phyloP scores from a whole-genome alignment of 345 rosid species.

The Acer saccharum region DNA sequence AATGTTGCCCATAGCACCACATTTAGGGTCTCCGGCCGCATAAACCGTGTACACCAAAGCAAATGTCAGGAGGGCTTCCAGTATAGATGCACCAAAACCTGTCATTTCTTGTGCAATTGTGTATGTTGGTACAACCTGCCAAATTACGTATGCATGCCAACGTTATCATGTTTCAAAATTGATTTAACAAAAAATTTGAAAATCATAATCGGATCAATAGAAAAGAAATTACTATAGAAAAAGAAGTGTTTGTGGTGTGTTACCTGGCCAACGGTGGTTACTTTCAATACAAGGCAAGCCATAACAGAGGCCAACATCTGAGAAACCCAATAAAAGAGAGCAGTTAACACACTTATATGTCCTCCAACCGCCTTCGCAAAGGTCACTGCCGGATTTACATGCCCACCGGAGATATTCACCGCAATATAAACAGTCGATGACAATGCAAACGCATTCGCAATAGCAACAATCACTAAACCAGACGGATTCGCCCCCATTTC shows the following conservation, averaged over 20 bases:
- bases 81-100: conserved; percentile 81
- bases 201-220: too few relatives aligned
- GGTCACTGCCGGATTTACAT: conserved; percentile 93
- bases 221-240: neutral
- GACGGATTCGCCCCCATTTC: conserved; percentile 58
- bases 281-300: conserved; percentile 75
- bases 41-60: conserved; percentile 74
- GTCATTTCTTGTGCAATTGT: conserved; percentile 78
- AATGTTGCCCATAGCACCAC: conserved; percentile 37
- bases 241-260: neutral
- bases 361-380: conserved; percentile 86
- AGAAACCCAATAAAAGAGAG: conserved; percentile 82
- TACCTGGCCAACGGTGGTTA: conserved; percentile 63
- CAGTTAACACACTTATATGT: conserved; percentile 66
- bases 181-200: too few relatives aligned
- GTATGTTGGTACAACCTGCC: conserved; percentile 61
- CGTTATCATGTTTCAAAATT: too few relatives aligned
- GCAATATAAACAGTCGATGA: conserved; percentile 69
- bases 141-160: neutral
- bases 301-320: conserved; percentile 82
- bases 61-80: conserved; percentile 77
- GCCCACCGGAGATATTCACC: conserved; percentile 74
- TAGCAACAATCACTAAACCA: conserved; percentile 54
- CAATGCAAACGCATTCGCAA: conserved; percentile 72
- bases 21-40: conserved; percentile 59